A percentile compares a stretch with the other conserved stretches of the same genome.
Conservation (phyloP, 495 filamentous ascomycete genomes). For the Neurospora sp. region DNA sequence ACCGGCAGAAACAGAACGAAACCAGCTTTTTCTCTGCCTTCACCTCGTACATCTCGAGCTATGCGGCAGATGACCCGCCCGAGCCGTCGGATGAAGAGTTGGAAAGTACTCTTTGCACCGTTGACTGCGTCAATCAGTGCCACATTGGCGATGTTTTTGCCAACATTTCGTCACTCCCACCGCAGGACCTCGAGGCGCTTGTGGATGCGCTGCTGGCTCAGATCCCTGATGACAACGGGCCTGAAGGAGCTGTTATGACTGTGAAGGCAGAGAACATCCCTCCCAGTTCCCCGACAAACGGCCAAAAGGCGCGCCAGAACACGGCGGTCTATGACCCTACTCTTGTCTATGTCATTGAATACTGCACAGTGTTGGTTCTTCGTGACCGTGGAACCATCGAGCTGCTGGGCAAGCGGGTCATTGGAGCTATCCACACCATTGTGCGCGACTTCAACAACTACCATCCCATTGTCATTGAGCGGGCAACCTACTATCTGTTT, state of each 20-base stretch:
- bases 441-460: conserved; percentile 67
- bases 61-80: conserved; percentile 93
- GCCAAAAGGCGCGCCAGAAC: conserved; percentile 38
- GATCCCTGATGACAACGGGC: conserved; percentile 73
- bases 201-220: conserved; percentile 68
- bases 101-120: conserved; percentile 87
- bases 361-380: conserved; percentile 75
- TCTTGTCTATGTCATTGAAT: conserved; percentile 77
- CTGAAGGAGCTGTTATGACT: conserved; percentile 58
- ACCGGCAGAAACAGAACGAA: conserved; percentile 70
- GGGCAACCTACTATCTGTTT: conserved; percentile 79
- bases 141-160: conserved; percentile 71
- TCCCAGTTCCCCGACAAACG: conserved; percentile 46
- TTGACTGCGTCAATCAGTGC: conserved; percentile 88
- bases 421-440: conserved; percentile 68
- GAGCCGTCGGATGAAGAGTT: conserved; percentile 96
- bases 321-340: conserved; percentile 73
- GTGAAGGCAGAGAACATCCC: conserved; percentile 70
- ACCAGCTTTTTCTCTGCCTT: conserved; percentile 85
- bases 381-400: conserved; percentile 63
- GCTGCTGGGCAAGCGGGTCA: conserved; percentile 63
- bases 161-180: conserved; percentile 72
- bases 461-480: conserved; percentile 70
- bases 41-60: conserved; percentile 94
- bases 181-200: conserved; percentile 53